A percentile compares a stretch with the other conserved stretches of the same genome.
phyloP scores from a whole-genome alignment of 495 filamentous ascomycete genomes.

The Xylaria palmicola region DNA sequence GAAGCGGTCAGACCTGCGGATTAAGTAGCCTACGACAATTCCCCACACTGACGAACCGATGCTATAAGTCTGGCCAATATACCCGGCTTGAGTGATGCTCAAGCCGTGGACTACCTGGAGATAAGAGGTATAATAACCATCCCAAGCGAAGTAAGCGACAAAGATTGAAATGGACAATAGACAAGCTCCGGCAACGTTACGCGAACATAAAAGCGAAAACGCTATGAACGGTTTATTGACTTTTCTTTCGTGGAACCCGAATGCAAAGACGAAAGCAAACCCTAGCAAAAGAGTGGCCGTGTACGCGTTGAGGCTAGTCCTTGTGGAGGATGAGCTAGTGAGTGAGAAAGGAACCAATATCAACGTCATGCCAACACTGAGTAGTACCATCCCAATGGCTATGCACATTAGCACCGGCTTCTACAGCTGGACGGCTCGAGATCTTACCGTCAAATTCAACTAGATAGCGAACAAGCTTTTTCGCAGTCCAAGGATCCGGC shows the following conservation, averaged over 20 bases:
- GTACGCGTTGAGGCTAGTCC: slow-evolving; percentile 43
- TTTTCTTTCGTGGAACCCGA: slow-evolving; percentile 59
- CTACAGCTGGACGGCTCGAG: neutral
- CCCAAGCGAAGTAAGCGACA: slow-evolving; percentile 68
- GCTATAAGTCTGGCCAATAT: slow-evolving; percentile 67
- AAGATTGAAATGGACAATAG: slow-evolving; percentile 54
- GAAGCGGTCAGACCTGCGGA: slow-evolving; percentile 57
- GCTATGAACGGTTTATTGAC: slow-evolving; percentile 59
- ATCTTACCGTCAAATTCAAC: slow-evolving; percentile 61
- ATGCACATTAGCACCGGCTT: slow-evolving; percentile 18
- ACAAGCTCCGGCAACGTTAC: slow-evolving; percentile 65
- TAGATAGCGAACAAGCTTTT: slow-evolving; percentile 50
- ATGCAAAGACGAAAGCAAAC: slow-evolving; percentile 52
- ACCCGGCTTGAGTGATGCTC: slow-evolving; percentile 54
- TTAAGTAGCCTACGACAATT: slow-evolving; percentile 54
- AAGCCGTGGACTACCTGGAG: slow-evolving; percentile 70
- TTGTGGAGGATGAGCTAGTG: slow-evolving; percentile 3
- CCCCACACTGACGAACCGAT: slow-evolving; percentile 66
- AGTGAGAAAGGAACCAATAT: slow-evolving; percentile 63
- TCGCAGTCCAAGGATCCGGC: slow-evolving; percentile 48
- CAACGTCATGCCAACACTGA: slow-evolving; percentile 58
- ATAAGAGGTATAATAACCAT: slow-evolving; percentile 65
- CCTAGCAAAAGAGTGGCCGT: slow-evolving; percentile 56
- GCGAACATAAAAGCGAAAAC: slow-evolving; percentile 59
- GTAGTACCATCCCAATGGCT: slow-evolving; percentile 54